A percentile compares a stretch with the other conserved stretches of the same genome.
Conservation (phyloP, 192 early-diverging fungal species). For the Helicostylum pulchrum region DNA sequence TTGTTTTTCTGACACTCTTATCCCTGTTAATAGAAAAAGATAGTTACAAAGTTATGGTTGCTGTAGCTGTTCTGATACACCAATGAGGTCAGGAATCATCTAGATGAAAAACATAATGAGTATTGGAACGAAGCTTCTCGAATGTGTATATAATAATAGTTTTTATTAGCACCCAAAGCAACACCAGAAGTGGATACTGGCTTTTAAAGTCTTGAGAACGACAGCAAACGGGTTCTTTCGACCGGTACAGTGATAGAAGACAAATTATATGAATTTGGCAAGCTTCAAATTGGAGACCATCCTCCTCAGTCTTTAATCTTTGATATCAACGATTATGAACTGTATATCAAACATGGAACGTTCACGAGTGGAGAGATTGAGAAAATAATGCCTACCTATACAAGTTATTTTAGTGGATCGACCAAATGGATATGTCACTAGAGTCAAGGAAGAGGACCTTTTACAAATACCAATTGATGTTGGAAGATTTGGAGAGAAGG, state of each 20-base stretch:
- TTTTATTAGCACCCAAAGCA: conserved; percentile 16
- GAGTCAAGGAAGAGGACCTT: too few relatives aligned
- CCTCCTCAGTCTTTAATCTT: conserved; percentile 20
- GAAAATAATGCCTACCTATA: conserved; percentile 1
- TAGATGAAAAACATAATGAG: conserved; percentile 18
- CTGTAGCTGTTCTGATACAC: too few relatives aligned
- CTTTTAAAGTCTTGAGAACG: conserved; percentile 16
- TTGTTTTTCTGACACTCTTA: too few relatives aligned
- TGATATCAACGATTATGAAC: conserved; percentile 12
- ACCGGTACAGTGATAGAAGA: conserved; percentile 14
- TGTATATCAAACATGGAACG: conserved; percentile 19
- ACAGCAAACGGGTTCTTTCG: conserved; percentile 12
- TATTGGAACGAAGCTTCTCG: conserved; percentile 13
- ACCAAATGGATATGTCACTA: conserved; percentile 13
- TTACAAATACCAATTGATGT: too few relatives aligned
- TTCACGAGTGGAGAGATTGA: conserved; percentile 17
- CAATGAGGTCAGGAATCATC: conserved; percentile 8
- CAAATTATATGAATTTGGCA: conserved; percentile 18
- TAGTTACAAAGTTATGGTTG: too few relatives aligned
- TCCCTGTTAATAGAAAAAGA: too few relatives aligned
- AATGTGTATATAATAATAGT: conserved; percentile 10
- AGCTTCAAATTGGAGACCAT: conserved; percentile 17
- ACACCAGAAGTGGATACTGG: conserved; percentile 14
- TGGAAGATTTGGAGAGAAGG: too few relatives aligned
- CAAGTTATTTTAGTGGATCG: conserved; percentile 16